These are phyloP conservation scores for Paramyrothecium sp. DNA, from an alignment of 2,329 filamentous ascomycete species.

Conservation along the genomic window DNA sequence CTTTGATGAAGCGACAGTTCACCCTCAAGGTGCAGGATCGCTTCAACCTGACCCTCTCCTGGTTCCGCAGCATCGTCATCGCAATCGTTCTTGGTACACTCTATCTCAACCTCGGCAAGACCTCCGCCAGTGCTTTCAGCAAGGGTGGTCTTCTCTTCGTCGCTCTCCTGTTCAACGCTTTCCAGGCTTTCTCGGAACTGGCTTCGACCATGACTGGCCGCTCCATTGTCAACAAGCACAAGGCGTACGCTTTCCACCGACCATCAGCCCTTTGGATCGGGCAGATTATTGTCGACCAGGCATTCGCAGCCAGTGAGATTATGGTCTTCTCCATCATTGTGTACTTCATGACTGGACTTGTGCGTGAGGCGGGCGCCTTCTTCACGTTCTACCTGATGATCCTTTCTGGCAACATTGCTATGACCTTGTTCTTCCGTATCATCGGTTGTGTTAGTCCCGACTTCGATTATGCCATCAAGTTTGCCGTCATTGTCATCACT, in stretches of 20 bases:
- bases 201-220: slow-evolving; percentile 73
- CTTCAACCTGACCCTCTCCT: slow-evolving; percentile 72
- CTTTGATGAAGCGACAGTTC: slow-evolving; percentile 80
- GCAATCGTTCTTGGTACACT: slow-evolving; percentile 79
- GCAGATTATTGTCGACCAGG: slow-evolving; percentile 76
- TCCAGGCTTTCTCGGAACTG: slow-evolving; percentile 79
- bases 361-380: slow-evolving; percentile 70
- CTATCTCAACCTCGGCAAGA: slow-evolving; percentile 68
- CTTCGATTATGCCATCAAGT: slow-evolving; percentile 84
- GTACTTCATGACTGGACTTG: slow-evolving; percentile 75
- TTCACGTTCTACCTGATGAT: slow-evolving; percentile 75
- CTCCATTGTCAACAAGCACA: slow-evolving; percentile 79
- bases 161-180: slow-evolving; percentile 80
- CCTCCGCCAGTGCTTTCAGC: slow-evolving; percentile 71
- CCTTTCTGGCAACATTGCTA: slow-evolving; percentile 65
- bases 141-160: slow-evolving; percentile 82
- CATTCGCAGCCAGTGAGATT: slow-evolving; percentile 70
- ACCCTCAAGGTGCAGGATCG: slow-evolving; percentile 84
- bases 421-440: slow-evolving; percentile 77
- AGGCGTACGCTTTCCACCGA: slow-evolving; percentile 78
- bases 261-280: slow-evolving; percentile 82
- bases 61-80: slow-evolving; percentile 66
- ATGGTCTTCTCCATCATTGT: slow-evolving; percentile 72
- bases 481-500: slow-evolving; percentile 75
- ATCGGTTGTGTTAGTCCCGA: slow-evolving; percentile 74